Evolutionary conservation across 2,329 filamentous ascomycete genomes (phyloP).

Genomic region (Ramularia endophylla): DNA sequence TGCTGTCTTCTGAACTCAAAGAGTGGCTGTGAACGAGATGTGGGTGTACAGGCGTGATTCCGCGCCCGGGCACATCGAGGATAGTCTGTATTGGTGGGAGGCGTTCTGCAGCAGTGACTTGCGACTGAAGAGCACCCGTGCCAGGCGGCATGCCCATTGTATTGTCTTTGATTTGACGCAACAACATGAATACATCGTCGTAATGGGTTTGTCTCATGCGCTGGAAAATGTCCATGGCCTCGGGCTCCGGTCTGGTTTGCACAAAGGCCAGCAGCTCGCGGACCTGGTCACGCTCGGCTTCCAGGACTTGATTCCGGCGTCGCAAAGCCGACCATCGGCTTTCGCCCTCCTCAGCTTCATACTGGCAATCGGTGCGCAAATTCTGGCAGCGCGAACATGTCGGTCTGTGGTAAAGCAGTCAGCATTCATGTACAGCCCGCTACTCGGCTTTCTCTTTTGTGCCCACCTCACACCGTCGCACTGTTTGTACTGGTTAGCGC

Average conservation of each 20-base stretch:
- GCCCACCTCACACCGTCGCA: constrained; percentile 24
- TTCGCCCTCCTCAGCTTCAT: constrained; percentile 31
- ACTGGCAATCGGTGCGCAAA: constrained; percentile 26
- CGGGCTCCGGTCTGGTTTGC: constrained; percentile 23
- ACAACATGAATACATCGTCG: constrained; percentile 20
- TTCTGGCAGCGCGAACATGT: constrained; percentile 26
- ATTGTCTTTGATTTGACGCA: constrained; percentile 17
- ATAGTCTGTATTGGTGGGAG: constrained; percentile 20
- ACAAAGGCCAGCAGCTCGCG: constrained; percentile 25
- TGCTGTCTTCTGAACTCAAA: constrained; percentile 19
- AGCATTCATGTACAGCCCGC: not conserved
- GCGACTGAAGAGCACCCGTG: constrained; percentile 2
- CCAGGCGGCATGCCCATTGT: constrained; percentile 8
- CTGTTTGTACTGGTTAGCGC: constrained; percentile 12
- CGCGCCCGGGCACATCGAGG: constrained; percentile 12
- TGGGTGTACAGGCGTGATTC: constrained; percentile 4
- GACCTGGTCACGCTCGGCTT: constrained; percentile 26
- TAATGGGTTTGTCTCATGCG: constrained; percentile 21
- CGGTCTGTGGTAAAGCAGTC: constrained; percentile 17
- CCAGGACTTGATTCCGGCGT: constrained; percentile 26
- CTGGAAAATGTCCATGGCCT: constrained; percentile 26
- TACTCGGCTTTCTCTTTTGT: not conserved
- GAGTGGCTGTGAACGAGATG: constrained; percentile 16
- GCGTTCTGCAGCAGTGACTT: constrained; percentile 7
- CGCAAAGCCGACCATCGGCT: constrained; percentile 30